phyloP scores from a whole-genome alignment of 225 moss, liverwort and hornwort genomes.

The Thuidium tamariscinum region DNA sequence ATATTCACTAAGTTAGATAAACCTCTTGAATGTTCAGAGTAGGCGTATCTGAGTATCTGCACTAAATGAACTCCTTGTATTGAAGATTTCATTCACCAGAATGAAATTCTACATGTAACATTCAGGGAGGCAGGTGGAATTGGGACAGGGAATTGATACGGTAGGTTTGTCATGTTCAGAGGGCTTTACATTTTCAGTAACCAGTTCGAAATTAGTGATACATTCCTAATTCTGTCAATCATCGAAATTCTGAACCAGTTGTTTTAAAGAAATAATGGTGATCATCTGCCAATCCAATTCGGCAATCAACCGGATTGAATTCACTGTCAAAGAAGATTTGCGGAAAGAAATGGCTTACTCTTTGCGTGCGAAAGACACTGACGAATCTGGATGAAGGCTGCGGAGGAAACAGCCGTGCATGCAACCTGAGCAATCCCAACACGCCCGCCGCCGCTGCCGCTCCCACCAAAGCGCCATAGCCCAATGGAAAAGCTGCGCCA shows the following conservation, averaged over 20 bases:
- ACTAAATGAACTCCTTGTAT: background rate
- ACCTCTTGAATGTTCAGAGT: background rate
- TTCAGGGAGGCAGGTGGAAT: background rate
- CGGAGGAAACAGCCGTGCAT: background rate
- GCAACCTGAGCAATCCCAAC: background rate
- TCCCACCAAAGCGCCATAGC: constrained; percentile 21
- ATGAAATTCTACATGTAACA: background rate
- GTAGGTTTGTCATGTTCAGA: background rate
- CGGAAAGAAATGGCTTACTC: background rate
- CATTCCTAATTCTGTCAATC: background rate
- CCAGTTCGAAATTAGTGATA: background rate
- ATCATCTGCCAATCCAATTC: background rate
- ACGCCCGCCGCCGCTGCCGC: background rate
- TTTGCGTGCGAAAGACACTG: background rate
- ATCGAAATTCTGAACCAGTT: no score
- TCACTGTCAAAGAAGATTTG: no score
- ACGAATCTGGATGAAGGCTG: background rate
- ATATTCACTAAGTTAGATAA: background rate
- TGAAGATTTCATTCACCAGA: no score
- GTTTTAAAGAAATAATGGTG: background rate
- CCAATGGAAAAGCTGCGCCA: constrained; percentile 6
- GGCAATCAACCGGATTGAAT: no score
- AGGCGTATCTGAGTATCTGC: background rate
- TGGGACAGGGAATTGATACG: background rate
- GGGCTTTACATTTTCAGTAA: background rate